Evolutionary conservation across 148 eudicot genomes (phyloP), one percentile per base, ranked within the genome.

Genomic region (Nyssa sinensis): DNA sequence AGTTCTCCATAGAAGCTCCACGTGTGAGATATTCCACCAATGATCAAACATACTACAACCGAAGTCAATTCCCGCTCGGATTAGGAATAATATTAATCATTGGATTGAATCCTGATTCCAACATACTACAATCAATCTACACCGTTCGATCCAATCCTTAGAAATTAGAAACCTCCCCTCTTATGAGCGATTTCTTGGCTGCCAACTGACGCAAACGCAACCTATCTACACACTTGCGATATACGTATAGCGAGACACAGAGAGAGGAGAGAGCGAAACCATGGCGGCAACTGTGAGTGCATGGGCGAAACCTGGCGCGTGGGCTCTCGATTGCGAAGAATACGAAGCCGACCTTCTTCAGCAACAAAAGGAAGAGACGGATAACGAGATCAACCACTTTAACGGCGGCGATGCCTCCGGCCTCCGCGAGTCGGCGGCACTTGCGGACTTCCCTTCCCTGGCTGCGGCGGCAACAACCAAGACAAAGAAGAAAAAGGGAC

Each of bases 261-360:
- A 82, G 25, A 78, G 27, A 30, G 44, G 65, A 75, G 51, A 67
- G 47, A 33, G 5, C 71, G 49, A 71, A 78, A 88, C 4, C 77
- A 92, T 92, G 98, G 95, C 98, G 77, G 95, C 97, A n/a, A 85
- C 98, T 19, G 82, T 87, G 3, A 88, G 92, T 61, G 88, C 83
- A 4, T 94, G 97, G 97, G 67, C 81, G 11, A 94, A 94, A 79
- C 94, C 96, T 2, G 92, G 94, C 33, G 90, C 96, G 16, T 94
- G 98, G 98, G 98, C 98, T 13, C 81, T 87, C 8, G 98, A 94
- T n/a, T 81, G 97, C 34, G 98, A 94, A 66, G 88, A 90, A 55
- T 84, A 86, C 85, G 98, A 92, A 47, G 80, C 83, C 19, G 96
- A 92, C 64, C 90, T 89, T 64, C 66, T 68, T 7, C 77, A 72